Evolutionary conservation across 2,329 filamentous ascomycete species (phyloP), one percentile per base, ranked within the genome.

Genomic region (Aspergillus quadricinctus): DNA sequence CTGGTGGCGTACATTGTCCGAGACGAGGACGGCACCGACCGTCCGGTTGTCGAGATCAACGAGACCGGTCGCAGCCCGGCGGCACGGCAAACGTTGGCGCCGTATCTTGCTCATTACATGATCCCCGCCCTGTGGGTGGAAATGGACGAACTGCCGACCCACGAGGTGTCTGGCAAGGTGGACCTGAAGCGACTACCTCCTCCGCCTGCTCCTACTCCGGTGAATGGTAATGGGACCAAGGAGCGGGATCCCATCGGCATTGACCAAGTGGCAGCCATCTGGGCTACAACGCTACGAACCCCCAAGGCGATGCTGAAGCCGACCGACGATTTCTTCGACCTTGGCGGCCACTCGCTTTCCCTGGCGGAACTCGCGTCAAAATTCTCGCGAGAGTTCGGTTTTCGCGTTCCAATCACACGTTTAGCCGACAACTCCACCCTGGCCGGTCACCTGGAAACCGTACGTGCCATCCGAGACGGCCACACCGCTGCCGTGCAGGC

Each of bases 91-190:
- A 81, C 81, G 17, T 79, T 93, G 2, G 80, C 85, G 1, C 77
- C 81, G 17, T 84, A 85, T 60, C 80, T 93, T 29, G 89, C 89
- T 1, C 88, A 90, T 59, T 93, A 93, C 72, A 92, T 93, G 89
- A 87, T 93, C 53, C 89, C 89, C 0, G 81, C 87, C 0, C 72
- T 92, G 3, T 93, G 89, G 89, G 85, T 92, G 40, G 83, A 88
- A 65, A 73, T 92, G 31, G 82, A 87, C 2, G 81, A 82, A 58
- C 74, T 93, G 4, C 89, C 89, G 0, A 92, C 88, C 0, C 86
- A 91, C 63, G 85, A 84, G 50, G 89, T 93, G 1, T 92, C 89
- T 14, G 89, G 89, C 21, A 93, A 93, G 74, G 84, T 86, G 21
- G 87, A 93, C 64, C 78, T 89, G 55, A 90, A 90, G 70, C 79